These are phyloP conservation scores for Scopulariopsis brevicaulis DNA, from an alignment of 2,329 filamentous ascomycete species.

Conservation along the genomic window DNA sequence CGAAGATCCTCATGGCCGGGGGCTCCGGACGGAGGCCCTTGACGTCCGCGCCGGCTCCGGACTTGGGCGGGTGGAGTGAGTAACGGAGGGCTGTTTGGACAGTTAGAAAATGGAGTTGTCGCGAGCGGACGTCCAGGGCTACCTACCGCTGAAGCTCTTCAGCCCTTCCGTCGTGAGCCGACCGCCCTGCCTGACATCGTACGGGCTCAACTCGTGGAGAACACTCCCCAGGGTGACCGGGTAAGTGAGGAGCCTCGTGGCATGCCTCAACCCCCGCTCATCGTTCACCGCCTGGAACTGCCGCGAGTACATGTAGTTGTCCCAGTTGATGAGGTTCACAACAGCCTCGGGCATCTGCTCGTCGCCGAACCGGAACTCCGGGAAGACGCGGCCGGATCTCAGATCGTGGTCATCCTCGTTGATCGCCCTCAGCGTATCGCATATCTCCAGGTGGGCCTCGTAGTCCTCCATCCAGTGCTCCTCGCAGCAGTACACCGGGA, in stretches of 20 bases:
- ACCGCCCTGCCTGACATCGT: conserved; percentile 63
- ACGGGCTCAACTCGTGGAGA: conserved; percentile 88
- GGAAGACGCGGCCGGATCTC: conserved; percentile 79
- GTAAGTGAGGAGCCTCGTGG: conserved; percentile 86
- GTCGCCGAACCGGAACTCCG: conserved; percentile 85
- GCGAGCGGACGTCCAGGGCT: neutral
- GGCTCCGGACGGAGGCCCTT: conserved; percentile 74
- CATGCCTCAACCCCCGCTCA: conserved; percentile 83
- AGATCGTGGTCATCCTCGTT: conserved; percentile 98
- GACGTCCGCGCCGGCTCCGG: conserved; percentile 62
- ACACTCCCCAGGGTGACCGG: conserved; percentile 86
- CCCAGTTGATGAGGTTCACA: conserved; percentile 98
- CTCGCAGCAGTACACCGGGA: conserved; percentile 88
- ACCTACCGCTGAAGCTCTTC: conserved; percentile 83
- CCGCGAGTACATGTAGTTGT: conserved; percentile 88
- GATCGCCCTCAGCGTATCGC: conserved; percentile 81
- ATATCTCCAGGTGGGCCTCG: conserved; percentile 83
- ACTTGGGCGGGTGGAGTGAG: conserved; percentile 76
- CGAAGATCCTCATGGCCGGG: conserved; percentile 82
- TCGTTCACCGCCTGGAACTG: conserved; percentile 87
- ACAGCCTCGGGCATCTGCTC: conserved; percentile 84
- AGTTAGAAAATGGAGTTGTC: neutral
- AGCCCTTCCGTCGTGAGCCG: conserved; percentile 78
- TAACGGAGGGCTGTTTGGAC: conserved; percentile 65
- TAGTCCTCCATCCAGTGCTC: conserved; percentile 96